Conservation (phyloP, 371 early-diverging fungal species). For the Circinella umbellata region DNA sequence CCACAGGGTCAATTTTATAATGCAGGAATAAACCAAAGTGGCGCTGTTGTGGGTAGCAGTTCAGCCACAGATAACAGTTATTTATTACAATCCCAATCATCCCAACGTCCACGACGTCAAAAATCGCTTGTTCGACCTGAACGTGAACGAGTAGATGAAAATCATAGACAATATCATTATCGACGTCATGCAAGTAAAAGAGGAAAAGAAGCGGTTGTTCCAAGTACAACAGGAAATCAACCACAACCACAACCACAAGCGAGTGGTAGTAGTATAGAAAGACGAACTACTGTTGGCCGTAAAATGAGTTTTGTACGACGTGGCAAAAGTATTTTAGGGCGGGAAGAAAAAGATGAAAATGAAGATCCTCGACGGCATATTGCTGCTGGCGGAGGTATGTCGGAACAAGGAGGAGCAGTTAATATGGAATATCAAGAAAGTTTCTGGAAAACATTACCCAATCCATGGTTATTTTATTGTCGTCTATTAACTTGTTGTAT, state of each 20-base stretch:
- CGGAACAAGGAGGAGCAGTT: conserved; percentile 5
- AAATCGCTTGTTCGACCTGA: conserved; percentile 78
- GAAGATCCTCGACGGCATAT: conserved; percentile 17
- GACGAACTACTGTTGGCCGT: conserved; percentile 23
- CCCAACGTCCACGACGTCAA: conserved; percentile 40
- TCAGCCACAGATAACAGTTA: conserved; percentile 1
- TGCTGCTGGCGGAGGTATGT: neutral
- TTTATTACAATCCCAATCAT: neutral
- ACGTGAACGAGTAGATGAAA: conserved; percentile 63
- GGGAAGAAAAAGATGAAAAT: conserved; percentile 41
- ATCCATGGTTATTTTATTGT: conserved; percentile 58
- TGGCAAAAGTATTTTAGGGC: conserved; percentile 52
- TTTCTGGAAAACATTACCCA: conserved; percentile 22
- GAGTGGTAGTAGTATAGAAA: conserved; percentile 3
- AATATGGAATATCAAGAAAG: conserved; percentile 7
- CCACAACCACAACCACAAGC: conserved; percentile 14
- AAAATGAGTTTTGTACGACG: conserved; percentile 28
- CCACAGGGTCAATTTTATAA: neutral
- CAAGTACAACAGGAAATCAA: conserved; percentile 45
- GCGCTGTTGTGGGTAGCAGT: neutral
- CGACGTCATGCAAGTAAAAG: conserved; percentile 44
- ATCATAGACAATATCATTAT: conserved; percentile 60
- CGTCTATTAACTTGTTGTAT: conserved; percentile 59
- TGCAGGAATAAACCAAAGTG: neutral
- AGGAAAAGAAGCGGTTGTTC: conserved; percentile 30